These are phyloP conservation scores for Yamadazyma sp. DNA, from an alignment of 1,139 yeast genomes.

Conservation along the genomic window DNA sequence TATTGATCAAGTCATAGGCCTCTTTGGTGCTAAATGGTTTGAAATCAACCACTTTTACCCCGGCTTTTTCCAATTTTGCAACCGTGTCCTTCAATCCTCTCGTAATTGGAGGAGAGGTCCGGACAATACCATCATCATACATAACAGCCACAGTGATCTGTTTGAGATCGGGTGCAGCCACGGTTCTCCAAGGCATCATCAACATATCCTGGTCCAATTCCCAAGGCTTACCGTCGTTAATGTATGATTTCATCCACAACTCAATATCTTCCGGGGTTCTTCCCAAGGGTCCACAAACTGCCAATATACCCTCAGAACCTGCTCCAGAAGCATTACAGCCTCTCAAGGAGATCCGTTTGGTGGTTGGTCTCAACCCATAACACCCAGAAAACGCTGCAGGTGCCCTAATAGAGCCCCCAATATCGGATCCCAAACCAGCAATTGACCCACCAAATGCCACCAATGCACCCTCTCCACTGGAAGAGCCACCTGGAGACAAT, in stretches of 20 bases:
- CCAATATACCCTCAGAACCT: constrained; percentile 56
- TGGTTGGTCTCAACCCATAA: constrained; percentile 67
- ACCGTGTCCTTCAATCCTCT: constrained; percentile 30
- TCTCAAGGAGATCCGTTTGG: constrained; percentile 52
- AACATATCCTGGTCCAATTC: constrained; percentile 51
- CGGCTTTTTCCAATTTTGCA: constrained; percentile 28
- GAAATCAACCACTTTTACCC: constrained; percentile 38
- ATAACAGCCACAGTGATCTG: constrained; percentile 36
- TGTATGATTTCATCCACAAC: constrained; percentile 55
- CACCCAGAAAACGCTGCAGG: constrained; percentile 74
- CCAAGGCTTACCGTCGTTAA: constrained; percentile 72
- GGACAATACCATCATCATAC: constrained; percentile 39
- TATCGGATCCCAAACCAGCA: constrained; percentile 72
- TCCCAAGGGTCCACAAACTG: constrained; percentile 64
- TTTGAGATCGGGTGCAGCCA: constrained; percentile 41
- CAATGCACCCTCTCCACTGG: constrained; percentile 76
- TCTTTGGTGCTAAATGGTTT: constrained; percentile 51
- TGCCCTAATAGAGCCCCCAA: constrained; percentile 75
- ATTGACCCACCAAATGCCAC: constrained; percentile 64
- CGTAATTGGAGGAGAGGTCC: constrained; percentile 56
- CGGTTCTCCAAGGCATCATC: constrained; percentile 63
- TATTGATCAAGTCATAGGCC: constrained; percentile 52
- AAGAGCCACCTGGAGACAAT: constrained; percentile 58
- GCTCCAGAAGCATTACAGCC: constrained; percentile 54
- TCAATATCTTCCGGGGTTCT: constrained; percentile 62